Conservation (phyloP, 1,284 basidiomycete species). For the Melampsora occidentalis region DNA sequence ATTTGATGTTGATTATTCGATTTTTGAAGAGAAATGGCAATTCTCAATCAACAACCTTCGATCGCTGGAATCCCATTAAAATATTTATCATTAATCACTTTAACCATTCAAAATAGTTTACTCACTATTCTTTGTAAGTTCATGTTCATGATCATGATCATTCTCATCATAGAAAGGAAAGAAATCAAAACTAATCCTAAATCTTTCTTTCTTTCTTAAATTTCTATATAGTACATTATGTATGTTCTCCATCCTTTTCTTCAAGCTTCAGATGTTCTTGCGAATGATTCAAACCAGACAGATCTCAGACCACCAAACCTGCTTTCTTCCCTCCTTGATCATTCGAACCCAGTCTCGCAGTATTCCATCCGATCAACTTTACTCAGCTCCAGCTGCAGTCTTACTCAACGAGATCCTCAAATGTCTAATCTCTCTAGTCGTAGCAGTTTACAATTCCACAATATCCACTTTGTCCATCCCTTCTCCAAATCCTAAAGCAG, state of each 20-base stretch:
- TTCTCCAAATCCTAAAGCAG: neutral
- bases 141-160: constrained; percentile 43
- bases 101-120: constrained; percentile 88
- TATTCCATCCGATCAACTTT: constrained; percentile 57
- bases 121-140: constrained; percentile 92
- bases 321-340: too few species aligned
- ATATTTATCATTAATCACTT: constrained; percentile 75
- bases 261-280: too few species aligned
- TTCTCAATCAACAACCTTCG: constrained; percentile 57
- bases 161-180: neutral
- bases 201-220: neutral
- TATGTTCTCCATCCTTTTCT: neutral
- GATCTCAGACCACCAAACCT: too few species aligned
- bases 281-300: too few species aligned
- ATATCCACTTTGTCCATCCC: neutral
- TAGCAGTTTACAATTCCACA: constrained; percentile 58
- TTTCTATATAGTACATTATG: constrained; percentile 18
- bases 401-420: constrained; percentile 90
- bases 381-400: constrained; percentile 87
- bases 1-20: too few species aligned
- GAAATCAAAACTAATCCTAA: neutral
- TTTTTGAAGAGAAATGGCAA: constrained; percentile 60
- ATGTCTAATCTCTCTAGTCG: constrained; percentile 74
- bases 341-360: constrained; percentile 50
- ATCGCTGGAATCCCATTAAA: constrained; percentile 71